Percentiles rank a stretch among this genome's conserved stretches.
Evolutionary conservation across 129 eudicot species (phyloP).

Genomic region (Flaveria robusta): DNA sequence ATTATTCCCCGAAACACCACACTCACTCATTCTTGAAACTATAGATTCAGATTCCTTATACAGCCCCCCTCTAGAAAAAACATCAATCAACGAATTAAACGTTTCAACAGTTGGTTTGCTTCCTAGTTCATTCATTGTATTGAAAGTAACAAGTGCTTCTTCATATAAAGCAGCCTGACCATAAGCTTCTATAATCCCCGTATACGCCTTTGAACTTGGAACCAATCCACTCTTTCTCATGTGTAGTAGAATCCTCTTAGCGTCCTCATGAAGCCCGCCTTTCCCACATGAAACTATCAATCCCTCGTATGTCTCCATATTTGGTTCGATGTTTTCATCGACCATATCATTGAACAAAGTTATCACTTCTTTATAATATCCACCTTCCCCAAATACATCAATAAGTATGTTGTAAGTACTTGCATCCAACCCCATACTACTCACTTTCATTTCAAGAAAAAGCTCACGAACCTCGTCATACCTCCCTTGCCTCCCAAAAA

Average conservation of each 20-base stretch:
- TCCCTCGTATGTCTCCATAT: constrained; percentile 94
- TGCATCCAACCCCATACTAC: constrained; percentile 90
- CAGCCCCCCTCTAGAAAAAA: constrained; percentile 81
- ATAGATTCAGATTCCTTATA: constrained; percentile 78
- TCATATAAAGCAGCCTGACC: constrained; percentile 93
- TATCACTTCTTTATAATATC: constrained; percentile 90
- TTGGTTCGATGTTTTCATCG: constrained; percentile 84
- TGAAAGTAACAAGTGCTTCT: constrained; percentile 84
- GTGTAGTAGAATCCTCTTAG: constrained; percentile 60
- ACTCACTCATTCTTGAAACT: constrained; percentile 59
- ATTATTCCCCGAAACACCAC: constrained; percentile 51
- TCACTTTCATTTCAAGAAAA: constrained; percentile 96
- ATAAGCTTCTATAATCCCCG: constrained; percentile 84
- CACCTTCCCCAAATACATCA: constrained; percentile 92
- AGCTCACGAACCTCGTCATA: constrained; percentile 90
- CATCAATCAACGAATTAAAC: constrained; percentile 70
- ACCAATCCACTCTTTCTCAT: constrained; percentile 76
- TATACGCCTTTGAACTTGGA: constrained; percentile 89
- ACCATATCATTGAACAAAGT: constrained; percentile 92
- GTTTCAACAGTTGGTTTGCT: constrained; percentile 70
- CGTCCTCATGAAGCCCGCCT: constrained; percentile 88
- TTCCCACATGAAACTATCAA: constrained; percentile 85
- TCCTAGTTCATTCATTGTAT: constrained; percentile 95
- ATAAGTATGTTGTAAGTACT: constrained; percentile 82
- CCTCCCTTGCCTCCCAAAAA: constrained; percentile 81